These are phyloP conservation scores for Candolleomyces aberdarensis DNA, from an alignment of 768 basidiomycete species.

Conservation along the genomic window DNA sequence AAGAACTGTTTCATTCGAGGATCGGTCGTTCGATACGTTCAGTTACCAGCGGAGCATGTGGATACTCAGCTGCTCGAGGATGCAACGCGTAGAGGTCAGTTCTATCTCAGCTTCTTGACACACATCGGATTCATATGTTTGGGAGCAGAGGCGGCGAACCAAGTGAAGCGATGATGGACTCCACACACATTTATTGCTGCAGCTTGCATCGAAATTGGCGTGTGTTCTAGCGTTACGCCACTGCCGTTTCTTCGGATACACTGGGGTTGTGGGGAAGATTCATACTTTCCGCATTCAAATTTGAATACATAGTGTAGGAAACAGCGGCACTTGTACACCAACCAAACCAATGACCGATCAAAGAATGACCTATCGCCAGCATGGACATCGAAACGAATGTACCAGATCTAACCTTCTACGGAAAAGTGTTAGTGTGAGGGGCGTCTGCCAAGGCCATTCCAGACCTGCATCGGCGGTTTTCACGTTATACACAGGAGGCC, in stretches of 20 bases:
- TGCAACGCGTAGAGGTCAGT: constrained; percentile 88
- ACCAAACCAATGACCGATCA: neutral
- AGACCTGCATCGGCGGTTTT: neutral
- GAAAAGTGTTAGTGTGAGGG: neutral
- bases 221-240: neutral
- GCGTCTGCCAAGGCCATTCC: neutral
- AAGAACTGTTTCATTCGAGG: constrained; percentile 99
- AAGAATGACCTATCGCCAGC: neutral
- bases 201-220: neutral
- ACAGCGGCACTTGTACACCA: neutral
- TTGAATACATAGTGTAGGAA: neutral
- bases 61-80: constrained; percentile 96
- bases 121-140: constrained; percentile 8
- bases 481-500: neutral
- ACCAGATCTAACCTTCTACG: neutral
- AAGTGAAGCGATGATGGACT: constrained; percentile 36
- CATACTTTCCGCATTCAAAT: neutral
- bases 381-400: neutral
- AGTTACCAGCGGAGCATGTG: constrained; percentile 87
- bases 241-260: neutral
- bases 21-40: constrained; percentile 96
- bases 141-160: constrained; percentile 42
- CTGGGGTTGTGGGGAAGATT: constrained; percentile 1
- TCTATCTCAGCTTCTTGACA: neutral
- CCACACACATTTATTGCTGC: neutral